phyloP scores from a whole-genome alignment of 768 basidiomycete genomes.

The Suillus luteus region DNA sequence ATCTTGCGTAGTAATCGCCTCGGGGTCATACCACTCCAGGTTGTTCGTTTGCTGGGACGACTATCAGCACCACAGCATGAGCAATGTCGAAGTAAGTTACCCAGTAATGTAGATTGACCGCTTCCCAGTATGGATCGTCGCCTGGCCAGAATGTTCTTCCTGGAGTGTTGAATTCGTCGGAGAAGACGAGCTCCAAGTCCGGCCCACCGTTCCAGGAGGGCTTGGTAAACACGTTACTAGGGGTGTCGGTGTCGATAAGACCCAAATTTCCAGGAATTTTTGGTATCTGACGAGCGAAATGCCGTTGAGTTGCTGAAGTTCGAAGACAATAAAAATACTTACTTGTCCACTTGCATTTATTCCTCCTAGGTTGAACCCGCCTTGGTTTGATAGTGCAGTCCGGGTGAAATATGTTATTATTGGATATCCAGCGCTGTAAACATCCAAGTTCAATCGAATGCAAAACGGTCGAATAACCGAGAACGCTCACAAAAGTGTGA shows the following conservation, averaged over 20 bases:
- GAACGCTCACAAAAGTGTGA: constrained; percentile 61
- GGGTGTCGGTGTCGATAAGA: constrained; percentile 61
- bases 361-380: constrained; percentile 65
- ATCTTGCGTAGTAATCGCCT: constrained; percentile 48
- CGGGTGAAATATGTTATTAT: constrained; percentile 41
- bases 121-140: constrained; percentile 87
- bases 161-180: constrained; percentile 79
- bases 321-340: constrained; percentile 19
- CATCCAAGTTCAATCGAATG: not conserved
- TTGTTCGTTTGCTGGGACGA: constrained; percentile 42
- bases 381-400: constrained; percentile 33
- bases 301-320: not conserved
- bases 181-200: constrained; percentile 63
- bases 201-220: constrained; percentile 60
- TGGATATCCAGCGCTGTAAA: constrained; percentile 46
- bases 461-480: not conserved
- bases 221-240: constrained; percentile 55
- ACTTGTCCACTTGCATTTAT: constrained; percentile 76
- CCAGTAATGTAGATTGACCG: constrained; percentile 45
- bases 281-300: constrained; percentile 46
- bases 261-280: constrained; percentile 54
- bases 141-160: constrained; percentile 80
- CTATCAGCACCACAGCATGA: constrained; percentile 33
- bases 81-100: constrained; percentile 30
- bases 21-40: constrained; percentile 61